Percentiles rank a stretch among this genome's conserved stretches.
phyloP scores from a whole-genome alignment of 1,284 basidiomycete genomes.

The Microbotryum silenes-acaulis region DNA sequence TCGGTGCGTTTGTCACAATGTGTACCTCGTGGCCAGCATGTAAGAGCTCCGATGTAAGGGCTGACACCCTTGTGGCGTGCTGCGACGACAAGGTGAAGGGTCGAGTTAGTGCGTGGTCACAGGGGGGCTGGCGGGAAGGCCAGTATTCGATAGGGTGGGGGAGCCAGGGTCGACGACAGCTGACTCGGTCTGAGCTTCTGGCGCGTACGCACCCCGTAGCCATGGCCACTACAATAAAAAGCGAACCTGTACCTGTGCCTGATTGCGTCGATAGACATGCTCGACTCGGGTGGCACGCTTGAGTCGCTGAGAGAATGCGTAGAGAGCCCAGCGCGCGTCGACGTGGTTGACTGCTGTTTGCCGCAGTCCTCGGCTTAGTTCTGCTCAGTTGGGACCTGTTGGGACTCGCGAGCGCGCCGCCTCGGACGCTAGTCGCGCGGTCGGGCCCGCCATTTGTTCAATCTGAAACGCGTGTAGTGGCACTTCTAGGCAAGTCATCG shows the following conservation, averaged over 20 bases:
- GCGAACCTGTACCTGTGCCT: conserved; percentile 3
- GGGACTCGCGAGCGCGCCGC: too few relatives aligned
- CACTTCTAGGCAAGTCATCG: too few relatives aligned
- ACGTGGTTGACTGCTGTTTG: too few relatives aligned
- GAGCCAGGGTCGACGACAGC: not conserved
- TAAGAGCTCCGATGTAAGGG: conserved; percentile 32
- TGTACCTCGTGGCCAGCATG: conserved; percentile 31
- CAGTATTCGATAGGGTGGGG: not conserved
- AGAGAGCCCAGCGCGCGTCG: too few relatives aligned
- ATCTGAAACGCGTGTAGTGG: too few relatives aligned
- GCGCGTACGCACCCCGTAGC: conserved; percentile 21
- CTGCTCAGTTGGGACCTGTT: too few relatives aligned
- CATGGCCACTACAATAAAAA: conserved; percentile 22
- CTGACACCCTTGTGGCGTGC: conserved; percentile 36
- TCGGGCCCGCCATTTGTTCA: too few relatives aligned
- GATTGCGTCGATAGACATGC: too few relatives aligned
- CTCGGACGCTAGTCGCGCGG: too few relatives aligned
- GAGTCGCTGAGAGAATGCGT: too few relatives aligned
- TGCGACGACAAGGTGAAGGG: not conserved
- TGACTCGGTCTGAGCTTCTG: not conserved
- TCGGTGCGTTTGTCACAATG: conserved; percentile 36
- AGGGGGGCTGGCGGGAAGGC: not conserved
- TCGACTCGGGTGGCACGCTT: too few relatives aligned
- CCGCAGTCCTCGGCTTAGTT: too few relatives aligned
- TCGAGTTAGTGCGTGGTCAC: not conserved